Base-by-base conservation (phyloP, 1,284 basidiomycete species). In the Cryptococcus wingfieldii region DNA sequence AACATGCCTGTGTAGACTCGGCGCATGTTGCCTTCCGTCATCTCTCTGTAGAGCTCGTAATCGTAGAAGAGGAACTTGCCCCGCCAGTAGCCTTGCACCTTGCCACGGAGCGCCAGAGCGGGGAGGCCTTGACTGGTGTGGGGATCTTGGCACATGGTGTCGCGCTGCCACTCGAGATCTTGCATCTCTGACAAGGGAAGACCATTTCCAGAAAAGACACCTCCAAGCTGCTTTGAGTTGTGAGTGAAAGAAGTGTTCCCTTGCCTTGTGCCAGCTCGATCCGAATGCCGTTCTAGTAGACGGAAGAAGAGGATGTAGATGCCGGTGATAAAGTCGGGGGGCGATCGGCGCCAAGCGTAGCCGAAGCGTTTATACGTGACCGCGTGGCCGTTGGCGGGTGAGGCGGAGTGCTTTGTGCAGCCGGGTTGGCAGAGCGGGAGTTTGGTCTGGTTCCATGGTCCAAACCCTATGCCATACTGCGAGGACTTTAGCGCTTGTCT, bases 51-150 rank as follows among this genome's bases (percentile, higher is more conserved):
- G 37, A 75, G 72, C 46, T 80, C 79, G 57, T 80, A 81, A 62
- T 81, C 79, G 63, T 80, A 81, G 61, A 81, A 82, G 47, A 78
- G 68, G 60, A 80, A 79, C n/a, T 78, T 70, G 2, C 80, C 80
- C 47, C 80, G 75, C 79, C 80, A 82, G 42, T 70, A 74, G 0
- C 81, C 81, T 34, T 75, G 60, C n/a, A 81, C 58, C 27, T 71
- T 62, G 38, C 79, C 78, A 2, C 67, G 63, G 57, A 74, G 78
- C 42, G 74, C 70, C 10, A 78, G 56, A 0, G 77, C 68, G 1
- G 77, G 75, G 8, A 81, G 64, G 7, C 80, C 80, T 3, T 65
- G 70, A 0, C 76, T 77, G 16, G 64, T 65, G 54, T 74, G 69
- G 0, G 80, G 77, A 47, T 79, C 76, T 47, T 75, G 71, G 60